phyloP scores from a whole-genome alignment of 352 stramenopile genomes.

The Halophytophthora polymorphica region DNA sequence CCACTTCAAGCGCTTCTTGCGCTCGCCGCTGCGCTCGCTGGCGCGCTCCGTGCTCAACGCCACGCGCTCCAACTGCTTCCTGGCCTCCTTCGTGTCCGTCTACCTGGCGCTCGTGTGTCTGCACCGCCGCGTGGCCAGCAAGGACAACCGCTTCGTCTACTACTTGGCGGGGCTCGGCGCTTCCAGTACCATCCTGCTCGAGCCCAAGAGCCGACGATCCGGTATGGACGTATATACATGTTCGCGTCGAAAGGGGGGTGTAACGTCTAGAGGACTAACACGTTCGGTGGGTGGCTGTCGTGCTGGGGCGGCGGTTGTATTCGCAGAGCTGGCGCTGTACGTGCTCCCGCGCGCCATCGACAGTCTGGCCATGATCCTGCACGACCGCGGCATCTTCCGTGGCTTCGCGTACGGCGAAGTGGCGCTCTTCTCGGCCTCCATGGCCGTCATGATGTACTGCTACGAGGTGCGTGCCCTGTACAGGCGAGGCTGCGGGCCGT shows the following conservation, averaged over 20 bases:
- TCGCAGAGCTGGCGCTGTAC: conserved; percentile 71
- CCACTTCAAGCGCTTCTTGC: conserved; percentile 77
- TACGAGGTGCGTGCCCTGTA: conserved; percentile 53
- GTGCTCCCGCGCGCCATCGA: conserved; percentile 74
- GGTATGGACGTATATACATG: too few relatives aligned
- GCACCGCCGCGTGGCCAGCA: conserved; percentile 48
- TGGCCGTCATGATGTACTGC: conserved; percentile 82
- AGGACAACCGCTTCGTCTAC: conserved; percentile 74
- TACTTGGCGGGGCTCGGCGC: conserved; percentile 67
- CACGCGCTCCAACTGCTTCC: conserved; percentile 73
- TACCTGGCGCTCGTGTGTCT: conserved; percentile 69
- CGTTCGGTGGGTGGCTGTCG: neutral
- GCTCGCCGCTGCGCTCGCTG: conserved; percentile 48
- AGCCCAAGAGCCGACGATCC: conserved; percentile 76
- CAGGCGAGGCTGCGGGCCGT: neutral
- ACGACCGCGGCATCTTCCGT: conserved; percentile 63
- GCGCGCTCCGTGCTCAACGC: conserved; percentile 57
- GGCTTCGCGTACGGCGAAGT: conserved; percentile 70
- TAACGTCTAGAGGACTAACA: too few relatives aligned
- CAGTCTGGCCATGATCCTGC: conserved; percentile 73
- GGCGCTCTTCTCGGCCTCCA: conserved; percentile 71
- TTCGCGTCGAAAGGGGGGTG: too few relatives aligned
- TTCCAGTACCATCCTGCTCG: conserved; percentile 69
- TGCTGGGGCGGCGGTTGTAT: conserved; percentile 1
- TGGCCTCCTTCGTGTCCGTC: conserved; percentile 66